phyloP scores from a whole-genome alignment of 371 early-diverging fungal species.

The Mucor ambiguus region DNA sequence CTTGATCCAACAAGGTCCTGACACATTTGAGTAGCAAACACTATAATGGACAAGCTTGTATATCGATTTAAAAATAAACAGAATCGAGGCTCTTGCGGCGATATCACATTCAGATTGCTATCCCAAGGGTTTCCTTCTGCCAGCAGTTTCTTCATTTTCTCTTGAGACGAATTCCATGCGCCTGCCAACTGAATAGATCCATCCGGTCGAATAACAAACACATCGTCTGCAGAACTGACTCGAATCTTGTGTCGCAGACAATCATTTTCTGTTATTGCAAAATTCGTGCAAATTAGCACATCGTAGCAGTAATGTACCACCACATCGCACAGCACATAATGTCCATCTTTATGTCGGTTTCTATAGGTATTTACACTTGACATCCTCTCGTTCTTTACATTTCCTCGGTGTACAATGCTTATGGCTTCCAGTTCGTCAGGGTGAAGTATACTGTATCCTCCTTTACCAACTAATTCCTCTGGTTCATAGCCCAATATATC shows the following conservation, averaged over 20 bases:
- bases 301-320: conserved; percentile 47
- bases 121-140: conserved; percentile 24
- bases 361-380: conserved; percentile 36
- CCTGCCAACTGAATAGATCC: conserved; percentile 29
- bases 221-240: conserved; percentile 35
- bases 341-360: conserved; percentile 38
- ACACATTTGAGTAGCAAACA: conserved; percentile 25
- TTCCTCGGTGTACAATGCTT: conserved; percentile 39
- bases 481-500: conserved; percentile 53
- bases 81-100: conserved; percentile 27
- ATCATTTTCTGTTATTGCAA: conserved; percentile 12
- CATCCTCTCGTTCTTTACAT: conserved; percentile 53
- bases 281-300: conserved; percentile 31
- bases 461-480: conserved; percentile 51
- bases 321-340: conserved; percentile 32
- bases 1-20: conserved; percentile 8
- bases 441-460: conserved; percentile 51
- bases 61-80: conserved; percentile 29
- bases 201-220: conserved; percentile 19
- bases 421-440: conserved; percentile 43
- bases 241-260: conserved; percentile 27
- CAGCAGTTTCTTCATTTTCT: conserved; percentile 19
- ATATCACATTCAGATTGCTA: conserved; percentile 16
- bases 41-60: conserved; percentile 12
- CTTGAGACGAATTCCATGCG: conserved; percentile 35